Evolutionary conservation across 371 early-diverging fungal species (phyloP).

Genomic region (Dipsacomyces acuminosporus): DNA sequence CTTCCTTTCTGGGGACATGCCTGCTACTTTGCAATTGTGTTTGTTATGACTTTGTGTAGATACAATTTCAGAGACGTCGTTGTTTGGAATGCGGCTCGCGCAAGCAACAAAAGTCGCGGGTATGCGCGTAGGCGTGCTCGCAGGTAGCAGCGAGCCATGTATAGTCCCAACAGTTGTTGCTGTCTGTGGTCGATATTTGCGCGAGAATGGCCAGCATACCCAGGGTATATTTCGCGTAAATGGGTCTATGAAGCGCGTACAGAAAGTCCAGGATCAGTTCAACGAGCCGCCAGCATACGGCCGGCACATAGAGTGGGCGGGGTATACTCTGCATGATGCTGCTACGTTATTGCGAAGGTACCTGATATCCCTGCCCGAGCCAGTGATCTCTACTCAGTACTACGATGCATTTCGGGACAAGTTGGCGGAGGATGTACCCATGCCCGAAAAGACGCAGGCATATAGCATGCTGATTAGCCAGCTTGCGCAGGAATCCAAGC

Average conservation of each 20-base stretch:
- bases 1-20: no score
- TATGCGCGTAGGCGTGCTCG: slow-evolving; percentile 28
- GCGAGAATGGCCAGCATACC: slow-evolving; percentile 39
- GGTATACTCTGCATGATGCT: slow-evolving; percentile 47
- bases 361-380: slow-evolving; percentile 42
- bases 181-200: slow-evolving; percentile 38
- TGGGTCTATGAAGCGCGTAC: slow-evolving; percentile 47
- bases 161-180: slow-evolving; percentile 37
- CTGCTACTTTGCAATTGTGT: no score
- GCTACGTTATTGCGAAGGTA: slow-evolving; percentile 47
- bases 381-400: slow-evolving; percentile 40
- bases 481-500: slow-evolving; percentile 26
- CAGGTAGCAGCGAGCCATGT: slow-evolving; percentile 18
- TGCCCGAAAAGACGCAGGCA: slow-evolving; percentile 23
- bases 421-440: slow-evolving; percentile 17
- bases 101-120: slow-evolving; percentile 30
- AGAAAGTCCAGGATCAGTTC: slow-evolving; percentile 40
- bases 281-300: slow-evolving; percentile 36
- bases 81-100: slow-evolving; percentile 38
- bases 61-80: slow-evolving; percentile 14
- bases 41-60: slow-evolving; percentile 3
- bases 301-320: slow-evolving; percentile 27
- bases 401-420: slow-evolving; percentile 41
- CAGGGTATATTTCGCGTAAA: slow-evolving; percentile 48
- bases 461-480: slow-evolving; percentile 25